Conservation (phyloP, 129 eudicot genomes). For the Flaveria trinervia region DNA sequence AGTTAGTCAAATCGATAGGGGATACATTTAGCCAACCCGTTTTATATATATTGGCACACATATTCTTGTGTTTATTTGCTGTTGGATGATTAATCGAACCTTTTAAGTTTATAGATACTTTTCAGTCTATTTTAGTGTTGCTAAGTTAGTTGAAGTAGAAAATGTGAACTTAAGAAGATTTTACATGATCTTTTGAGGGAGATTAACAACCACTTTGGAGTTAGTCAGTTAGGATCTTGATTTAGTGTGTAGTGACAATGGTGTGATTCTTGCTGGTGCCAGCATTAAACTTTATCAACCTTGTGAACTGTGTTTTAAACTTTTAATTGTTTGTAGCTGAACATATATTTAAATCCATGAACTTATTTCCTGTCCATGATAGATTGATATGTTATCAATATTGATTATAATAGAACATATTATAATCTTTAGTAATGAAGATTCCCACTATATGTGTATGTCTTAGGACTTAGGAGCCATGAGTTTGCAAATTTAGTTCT, state of each 20-base stretch:
- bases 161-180: background rate
- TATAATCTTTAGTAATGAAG: background rate
- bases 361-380: background rate
- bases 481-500: constrained; percentile 6
- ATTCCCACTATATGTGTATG: background rate
- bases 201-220: constrained; percentile 6
- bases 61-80: background rate
- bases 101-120: background rate
- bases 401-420: background rate
- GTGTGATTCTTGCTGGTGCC: background rate
- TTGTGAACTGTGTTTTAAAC: constrained; percentile 5
- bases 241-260: background rate
- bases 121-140: constrained; percentile 9
- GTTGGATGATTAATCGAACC: background rate
- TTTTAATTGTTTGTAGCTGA: background rate
- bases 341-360: background rate
- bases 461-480: constrained; percentile 21
- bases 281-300: background rate
- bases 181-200: constrained; percentile 13
- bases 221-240: background rate
- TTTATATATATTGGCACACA: background rate
- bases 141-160: constrained; percentile 4
- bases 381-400: constrained; percentile 15
- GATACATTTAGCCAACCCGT: too few species aligned
- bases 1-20: too few species aligned